Evolutionary conservation across 208 protist genomes (phyloP).

Genomic region (Trypanosoma platydactyli): DNA sequence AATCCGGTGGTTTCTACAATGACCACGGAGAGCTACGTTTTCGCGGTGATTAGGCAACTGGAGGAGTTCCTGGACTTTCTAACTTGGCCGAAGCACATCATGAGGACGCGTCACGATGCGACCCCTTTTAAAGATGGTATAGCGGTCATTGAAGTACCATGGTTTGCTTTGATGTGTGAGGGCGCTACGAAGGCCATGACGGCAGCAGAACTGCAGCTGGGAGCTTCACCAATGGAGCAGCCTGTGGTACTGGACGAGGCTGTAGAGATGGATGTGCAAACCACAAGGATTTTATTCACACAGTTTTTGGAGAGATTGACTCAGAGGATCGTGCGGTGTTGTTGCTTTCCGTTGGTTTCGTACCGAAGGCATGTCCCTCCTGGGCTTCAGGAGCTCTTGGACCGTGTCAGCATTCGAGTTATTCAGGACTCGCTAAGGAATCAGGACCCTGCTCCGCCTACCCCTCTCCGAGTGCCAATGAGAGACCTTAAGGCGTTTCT

Average conservation of each 20-base stretch:
- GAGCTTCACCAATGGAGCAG: not conserved
- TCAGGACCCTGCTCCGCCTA: not conserved
- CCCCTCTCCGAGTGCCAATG: not conserved
- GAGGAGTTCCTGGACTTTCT: not conserved
- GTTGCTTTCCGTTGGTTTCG: not conserved
- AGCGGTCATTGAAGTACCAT: conserved; percentile 14
- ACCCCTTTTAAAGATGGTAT: conserved; percentile 21
- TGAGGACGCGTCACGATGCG: not conserved
- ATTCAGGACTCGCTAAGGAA: not conserved
- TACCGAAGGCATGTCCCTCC: not conserved
- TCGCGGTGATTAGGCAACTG: conserved; percentile 1
- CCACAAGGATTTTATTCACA: conserved; percentile 5
- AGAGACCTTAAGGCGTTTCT: conserved; percentile 31
- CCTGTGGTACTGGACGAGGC: not conserved
- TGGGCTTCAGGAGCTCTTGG: not conserved
- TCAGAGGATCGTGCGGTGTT: not conserved
- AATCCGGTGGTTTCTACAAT: not conserved
- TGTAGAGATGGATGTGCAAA: not conserved
- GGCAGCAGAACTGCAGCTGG: not conserved
- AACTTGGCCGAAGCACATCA: not conserved
- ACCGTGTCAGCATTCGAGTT: not conserved
- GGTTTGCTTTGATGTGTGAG: conserved; percentile 14
- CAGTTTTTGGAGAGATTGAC: not conserved
- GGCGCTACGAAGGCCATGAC: not conserved
- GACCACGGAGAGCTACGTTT: conserved; percentile 11